Percentiles rank a stretch among this genome's conserved stretches.
These are phyloP conservation scores for Fraxinus paxiana DNA, from an alignment of 305 asterid genomes.

Conservation along the genomic window DNA sequence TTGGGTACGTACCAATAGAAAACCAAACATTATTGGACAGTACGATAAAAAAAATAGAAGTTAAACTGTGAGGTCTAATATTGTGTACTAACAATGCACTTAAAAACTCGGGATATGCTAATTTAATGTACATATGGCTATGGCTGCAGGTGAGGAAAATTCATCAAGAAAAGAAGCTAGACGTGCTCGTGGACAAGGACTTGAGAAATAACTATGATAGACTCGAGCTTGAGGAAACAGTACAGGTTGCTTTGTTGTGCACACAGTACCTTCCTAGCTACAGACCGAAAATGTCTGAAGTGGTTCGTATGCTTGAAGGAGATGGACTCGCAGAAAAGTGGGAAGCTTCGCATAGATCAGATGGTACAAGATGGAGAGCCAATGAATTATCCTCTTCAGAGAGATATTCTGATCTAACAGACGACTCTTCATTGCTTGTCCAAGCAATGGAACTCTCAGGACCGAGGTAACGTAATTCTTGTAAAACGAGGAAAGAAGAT, in stretches of 20 bases:
- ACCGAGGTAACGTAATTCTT: slow-evolving; percentile 52
- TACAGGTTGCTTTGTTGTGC: slow-evolving; percentile 77
- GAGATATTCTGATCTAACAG: slow-evolving; percentile 88
- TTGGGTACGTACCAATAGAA: slow-evolving; percentile 56
- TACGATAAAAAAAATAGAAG: not conserved
- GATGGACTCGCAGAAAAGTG: slow-evolving; percentile 93
- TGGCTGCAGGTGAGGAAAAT: slow-evolving; percentile 65
- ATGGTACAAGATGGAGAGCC: slow-evolving; percentile 53
- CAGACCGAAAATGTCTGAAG: slow-evolving; percentile 90
- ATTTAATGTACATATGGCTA: not conserved
- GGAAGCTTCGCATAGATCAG: slow-evolving; percentile 84
- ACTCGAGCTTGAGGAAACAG: slow-evolving; percentile 81
- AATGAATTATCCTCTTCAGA: slow-evolving; percentile 79
- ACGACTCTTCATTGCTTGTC: slow-evolving; percentile 75
- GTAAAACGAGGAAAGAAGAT: not conserved
- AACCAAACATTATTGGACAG: not conserved
- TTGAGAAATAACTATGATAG: slow-evolving; percentile 54
- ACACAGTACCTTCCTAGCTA: slow-evolving; percentile 77
- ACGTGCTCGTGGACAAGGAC: slow-evolving; percentile 67
- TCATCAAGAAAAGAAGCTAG: slow-evolving; percentile 81
- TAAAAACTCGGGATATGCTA: not conserved
- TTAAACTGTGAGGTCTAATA: not conserved
- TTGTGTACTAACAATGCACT: not conserved
- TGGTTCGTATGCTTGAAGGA: slow-evolving; percentile 87
- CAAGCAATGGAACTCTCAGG: slow-evolving; percentile 97